Conservation (phyloP, 768 basidiomycete genomes). For the Sutorius australiensis region DNA sequence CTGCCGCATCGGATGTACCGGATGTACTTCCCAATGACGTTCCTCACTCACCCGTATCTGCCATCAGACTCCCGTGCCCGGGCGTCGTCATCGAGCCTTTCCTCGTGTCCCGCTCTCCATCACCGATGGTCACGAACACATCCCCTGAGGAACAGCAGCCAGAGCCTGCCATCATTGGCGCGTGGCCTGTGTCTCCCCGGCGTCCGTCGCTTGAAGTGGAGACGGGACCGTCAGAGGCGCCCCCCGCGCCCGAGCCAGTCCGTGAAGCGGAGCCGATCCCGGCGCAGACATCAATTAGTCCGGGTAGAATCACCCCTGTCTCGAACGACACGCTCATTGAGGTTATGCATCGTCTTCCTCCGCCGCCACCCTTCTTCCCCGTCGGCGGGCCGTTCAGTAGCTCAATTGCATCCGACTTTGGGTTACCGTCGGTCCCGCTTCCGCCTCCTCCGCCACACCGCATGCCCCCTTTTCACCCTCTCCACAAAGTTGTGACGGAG, state of each 20-base stretch:
- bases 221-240: slow-evolving; percentile 5
- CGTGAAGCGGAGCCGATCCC: slow-evolving; percentile 5
- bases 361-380: slow-evolving; percentile 17
- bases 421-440: slow-evolving; percentile 12
- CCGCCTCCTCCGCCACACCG: slow-evolving; percentile 8
- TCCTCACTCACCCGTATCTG: slow-evolving; percentile 6
- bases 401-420: slow-evolving; percentile 19
- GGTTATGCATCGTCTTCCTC: slow-evolving; percentile 19
- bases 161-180: slow-evolving; percentile 42
- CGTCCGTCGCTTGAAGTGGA: slow-evolving; percentile 15
- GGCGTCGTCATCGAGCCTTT: slow-evolving; percentile 11
- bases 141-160: slow-evolving; percentile 18
- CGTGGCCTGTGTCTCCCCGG: slow-evolving; percentile 39
- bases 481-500: slow-evolving; percentile 18
- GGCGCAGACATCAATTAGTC: slow-evolving; percentile 1
- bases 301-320: slow-evolving; percentile 13
- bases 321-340: slow-evolving; percentile 6
- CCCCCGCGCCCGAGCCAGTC: not conserved
- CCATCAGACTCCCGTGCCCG: slow-evolving; percentile 14
- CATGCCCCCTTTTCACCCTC: slow-evolving; percentile 11
- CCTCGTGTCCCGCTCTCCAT: slow-evolving; percentile 37
- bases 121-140: slow-evolving; percentile 45
- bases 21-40: slow-evolving; percentile 11
- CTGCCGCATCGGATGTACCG: slow-evolving; percentile 8
- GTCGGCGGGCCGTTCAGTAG: slow-evolving; percentile 17